These are phyloP conservation scores for Daldinia grandis DNA, from an alignment of 495 filamentous ascomycete genomes.

Conservation along the genomic window DNA sequence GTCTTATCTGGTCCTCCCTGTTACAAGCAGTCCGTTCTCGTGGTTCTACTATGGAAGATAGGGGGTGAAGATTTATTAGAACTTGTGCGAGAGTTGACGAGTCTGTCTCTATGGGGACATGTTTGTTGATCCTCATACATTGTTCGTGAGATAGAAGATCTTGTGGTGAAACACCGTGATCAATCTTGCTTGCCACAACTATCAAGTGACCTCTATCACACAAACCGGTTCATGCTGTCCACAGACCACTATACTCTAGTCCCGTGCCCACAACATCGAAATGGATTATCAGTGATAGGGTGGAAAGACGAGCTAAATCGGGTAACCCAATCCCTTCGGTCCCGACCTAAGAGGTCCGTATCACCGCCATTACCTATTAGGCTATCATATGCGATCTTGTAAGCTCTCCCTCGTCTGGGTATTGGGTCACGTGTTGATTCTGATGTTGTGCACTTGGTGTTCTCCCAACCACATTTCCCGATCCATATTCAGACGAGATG, in stretches of 20 bases:
- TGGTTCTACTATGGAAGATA: neutral
- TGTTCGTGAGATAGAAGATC: slow-evolving; percentile 27
- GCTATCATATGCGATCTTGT: neutral
- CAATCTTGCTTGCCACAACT: slow-evolving; percentile 1
- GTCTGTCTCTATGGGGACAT: neutral
- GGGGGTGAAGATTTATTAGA: neutral
- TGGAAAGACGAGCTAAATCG: neutral
- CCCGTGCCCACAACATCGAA: neutral
- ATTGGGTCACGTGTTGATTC: neutral
- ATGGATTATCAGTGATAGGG: slow-evolving; percentile 4
- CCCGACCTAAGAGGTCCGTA: slow-evolving; percentile 8
- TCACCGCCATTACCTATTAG: slow-evolving; percentile 6
- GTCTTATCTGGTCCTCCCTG: neutral
- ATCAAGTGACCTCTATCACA: slow-evolving; percentile 13
- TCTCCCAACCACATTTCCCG: no score
- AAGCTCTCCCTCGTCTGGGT: neutral
- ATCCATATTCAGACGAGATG: no score
- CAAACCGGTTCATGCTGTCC: neutral
- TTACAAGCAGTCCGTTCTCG: neutral
- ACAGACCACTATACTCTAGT: neutral
- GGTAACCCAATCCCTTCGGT: slow-evolving; percentile 6
- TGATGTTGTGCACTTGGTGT: neutral
- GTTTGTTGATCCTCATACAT: neutral
- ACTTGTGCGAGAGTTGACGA: neutral
- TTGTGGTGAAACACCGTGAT: slow-evolving; percentile 7